Conservation (phyloP, 768 basidiomycete species). For the Dictyophora rubrovolvata region DNA sequence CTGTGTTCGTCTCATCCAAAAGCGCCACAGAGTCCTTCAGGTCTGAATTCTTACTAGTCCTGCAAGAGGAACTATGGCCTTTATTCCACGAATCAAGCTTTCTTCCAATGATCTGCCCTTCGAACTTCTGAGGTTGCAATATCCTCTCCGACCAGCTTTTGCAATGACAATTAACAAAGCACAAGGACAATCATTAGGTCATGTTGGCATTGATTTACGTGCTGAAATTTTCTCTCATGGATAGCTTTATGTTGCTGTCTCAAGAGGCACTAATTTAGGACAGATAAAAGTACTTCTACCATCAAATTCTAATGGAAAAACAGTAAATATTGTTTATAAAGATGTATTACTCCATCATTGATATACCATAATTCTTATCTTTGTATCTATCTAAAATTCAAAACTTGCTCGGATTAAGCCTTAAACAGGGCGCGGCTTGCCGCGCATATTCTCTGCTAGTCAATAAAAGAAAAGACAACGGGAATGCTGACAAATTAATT, state of each 20-base stretch:
- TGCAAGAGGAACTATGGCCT: background rate
- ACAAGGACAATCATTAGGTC: conserved; percentile 35
- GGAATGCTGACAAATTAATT: too few relatives aligned
- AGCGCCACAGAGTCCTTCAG: background rate
- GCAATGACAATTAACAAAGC: conserved; percentile 40
- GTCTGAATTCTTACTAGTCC: background rate
- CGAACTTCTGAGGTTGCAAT: conserved; percentile 20
- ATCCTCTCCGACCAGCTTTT: conserved; percentile 23
- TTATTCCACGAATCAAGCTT: conserved; percentile 16
- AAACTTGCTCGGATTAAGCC: too few relatives aligned
- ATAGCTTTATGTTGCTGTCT: conserved; percentile 35
- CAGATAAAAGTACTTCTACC: conserved; percentile 22
- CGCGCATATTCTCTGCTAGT: too few relatives aligned
- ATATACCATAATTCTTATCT: too few relatives aligned
- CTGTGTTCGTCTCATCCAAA: background rate
- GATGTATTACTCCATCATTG: conserved; percentile 16
- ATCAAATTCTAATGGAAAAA: conserved; percentile 6
- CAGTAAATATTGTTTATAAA: conserved; percentile 22
- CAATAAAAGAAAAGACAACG: too few relatives aligned
- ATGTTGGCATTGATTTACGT: conserved; percentile 32
- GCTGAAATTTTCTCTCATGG: conserved; percentile 31
- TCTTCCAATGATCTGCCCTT: conserved; percentile 14
- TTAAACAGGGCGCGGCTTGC: too few relatives aligned
- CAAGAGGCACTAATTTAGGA: conserved; percentile 23
- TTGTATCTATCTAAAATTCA: too few relatives aligned